Conservation (phyloP, 2,329 filamentous ascomycete species). For the Aspergillus ustus region DNA sequence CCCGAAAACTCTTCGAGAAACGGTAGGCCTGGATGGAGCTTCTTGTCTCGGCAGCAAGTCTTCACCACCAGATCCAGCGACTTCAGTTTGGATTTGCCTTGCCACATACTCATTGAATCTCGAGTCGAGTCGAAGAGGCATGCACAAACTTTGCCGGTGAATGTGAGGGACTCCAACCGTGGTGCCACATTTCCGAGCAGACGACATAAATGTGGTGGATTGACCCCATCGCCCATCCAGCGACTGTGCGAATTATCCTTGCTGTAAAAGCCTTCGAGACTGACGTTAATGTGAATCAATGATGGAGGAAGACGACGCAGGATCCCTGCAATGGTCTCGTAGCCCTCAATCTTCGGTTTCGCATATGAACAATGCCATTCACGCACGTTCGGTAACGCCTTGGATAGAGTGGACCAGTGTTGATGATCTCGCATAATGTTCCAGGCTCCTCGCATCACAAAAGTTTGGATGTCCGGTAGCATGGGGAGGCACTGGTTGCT, state of each 20-base stretch:
- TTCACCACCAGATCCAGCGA: constrained; percentile 74
- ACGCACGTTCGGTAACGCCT: constrained; percentile 67
- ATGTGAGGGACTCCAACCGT: constrained; percentile 69
- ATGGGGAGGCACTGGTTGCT: constrained; percentile 47
- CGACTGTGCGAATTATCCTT: constrained; percentile 65
- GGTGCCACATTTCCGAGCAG: constrained; percentile 65
- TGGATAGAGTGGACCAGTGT: constrained; percentile 67
- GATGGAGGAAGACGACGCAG: constrained; percentile 62
- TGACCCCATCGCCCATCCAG: constrained; percentile 50
- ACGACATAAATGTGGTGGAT: constrained; percentile 67
- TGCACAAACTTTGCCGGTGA: constrained; percentile 73
- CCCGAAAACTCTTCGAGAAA: constrained; percentile 68
- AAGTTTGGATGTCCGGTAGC: constrained; percentile 64
- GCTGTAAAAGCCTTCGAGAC: constrained; percentile 72
- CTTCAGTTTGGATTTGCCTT: constrained; percentile 53
- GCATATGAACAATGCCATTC: constrained; percentile 62
- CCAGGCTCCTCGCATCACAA: constrained; percentile 77
- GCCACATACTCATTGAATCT: constrained; percentile 55
- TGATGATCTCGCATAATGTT: constrained; percentile 69
- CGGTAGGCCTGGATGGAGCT: constrained; percentile 41
- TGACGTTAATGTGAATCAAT: constrained; percentile 68
- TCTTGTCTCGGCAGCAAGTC: constrained; percentile 66
- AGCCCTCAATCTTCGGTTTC: constrained; percentile 75
- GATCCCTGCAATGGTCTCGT: constrained; percentile 69
- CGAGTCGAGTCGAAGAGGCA: constrained; percentile 67